Evolutionary conservation across 176 grass and related monocot species (phyloP), one percentile per base, ranked within the genome.

Genomic region (Rhynchospora breviuscula): DNA sequence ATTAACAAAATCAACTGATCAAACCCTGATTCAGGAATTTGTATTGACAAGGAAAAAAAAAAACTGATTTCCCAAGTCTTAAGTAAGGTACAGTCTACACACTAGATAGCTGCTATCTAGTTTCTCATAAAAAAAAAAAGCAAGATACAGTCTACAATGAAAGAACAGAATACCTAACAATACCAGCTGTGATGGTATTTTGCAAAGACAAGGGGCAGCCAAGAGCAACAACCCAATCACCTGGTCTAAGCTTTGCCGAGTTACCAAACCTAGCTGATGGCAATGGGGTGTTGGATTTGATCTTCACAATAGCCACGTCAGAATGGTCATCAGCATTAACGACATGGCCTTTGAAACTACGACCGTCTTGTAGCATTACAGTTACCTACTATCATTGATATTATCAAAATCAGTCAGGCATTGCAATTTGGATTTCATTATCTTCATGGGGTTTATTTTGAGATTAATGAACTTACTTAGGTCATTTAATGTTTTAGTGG

Each of bases 141-240:
- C 26, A 61, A 45, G 54, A 14, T 29, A 19, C 75, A 26, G 35
- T 12, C 58, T 53, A 45, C n/a, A 63, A 18, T 61, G 45, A 62
- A 82, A 44, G 22, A 68, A 18, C 35, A 67, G 62, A 57, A 45
- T 88, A 98, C 95, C 92, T 98, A 67, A 95, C 85, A 86, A 98
- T 98, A 79, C 95, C 95, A 93, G 92, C 87, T 67, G 92, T 95
- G 84, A 98, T 81, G 63, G 95, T 98, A 82, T 98, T 98, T 81
- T 93, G 89, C 84, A 98, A 89, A 85, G 86, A 89, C 66, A 89
- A 85, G 79, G 92, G 92, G 64, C 87, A 91, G 13, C 95, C 95
- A 19, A 98, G 69, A 79, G 95, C 79, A 68, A 95, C 78, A 87
- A 98, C 92, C 88, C 87, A 91, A 64, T 98, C 92, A 67, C 93